Percentiles rank a stretch among this genome's conserved stretches.
phyloP scores from a whole-genome alignment of 768 basidiomycete species.

The Tricholoma sp. region DNA sequence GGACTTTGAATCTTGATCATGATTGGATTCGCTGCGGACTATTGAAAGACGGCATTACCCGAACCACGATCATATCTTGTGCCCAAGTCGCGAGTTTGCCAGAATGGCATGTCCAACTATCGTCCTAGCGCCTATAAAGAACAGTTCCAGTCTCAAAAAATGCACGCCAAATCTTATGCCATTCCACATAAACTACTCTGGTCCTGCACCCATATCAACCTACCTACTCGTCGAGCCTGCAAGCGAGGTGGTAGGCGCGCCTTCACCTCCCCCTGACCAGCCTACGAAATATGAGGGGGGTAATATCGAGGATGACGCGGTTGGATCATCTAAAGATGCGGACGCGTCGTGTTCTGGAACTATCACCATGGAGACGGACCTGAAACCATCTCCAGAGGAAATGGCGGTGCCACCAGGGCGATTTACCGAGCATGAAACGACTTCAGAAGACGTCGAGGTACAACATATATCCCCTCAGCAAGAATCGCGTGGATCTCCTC shows the following conservation, averaged over 20 bases:
- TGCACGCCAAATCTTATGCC: slow-evolving; percentile 75
- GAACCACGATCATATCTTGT: too few species aligned
- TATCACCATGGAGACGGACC: neutral
- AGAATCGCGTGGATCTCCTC: neutral
- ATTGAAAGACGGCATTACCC: too few species aligned
- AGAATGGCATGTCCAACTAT: neutral
- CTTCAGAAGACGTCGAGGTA: neutral
- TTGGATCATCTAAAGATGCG: neutral
- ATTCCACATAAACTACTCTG: slow-evolving; percentile 68
- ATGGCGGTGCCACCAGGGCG: neutral
- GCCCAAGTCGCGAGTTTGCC: too few species aligned
- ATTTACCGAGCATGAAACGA: neutral
- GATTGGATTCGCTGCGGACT: too few species aligned
- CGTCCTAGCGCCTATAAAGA: neutral
- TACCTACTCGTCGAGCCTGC: slow-evolving; percentile 61
- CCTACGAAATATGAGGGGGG: slow-evolving; percentile 3
- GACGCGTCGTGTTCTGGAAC: neutral
- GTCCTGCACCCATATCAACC: slow-evolving; percentile 67
- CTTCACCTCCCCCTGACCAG: slow-evolving; percentile 6
- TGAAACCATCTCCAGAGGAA: neutral
- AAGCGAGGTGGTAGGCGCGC: slow-evolving; percentile 25
- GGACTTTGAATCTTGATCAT: too few species aligned
- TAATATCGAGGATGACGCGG: neutral
- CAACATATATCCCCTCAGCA: neutral
- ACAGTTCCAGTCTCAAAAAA: slow-evolving; percentile 7